Conservation (phyloP, 192 early-diverging fungal genomes). For the Linnemannia hyalina region DNA sequence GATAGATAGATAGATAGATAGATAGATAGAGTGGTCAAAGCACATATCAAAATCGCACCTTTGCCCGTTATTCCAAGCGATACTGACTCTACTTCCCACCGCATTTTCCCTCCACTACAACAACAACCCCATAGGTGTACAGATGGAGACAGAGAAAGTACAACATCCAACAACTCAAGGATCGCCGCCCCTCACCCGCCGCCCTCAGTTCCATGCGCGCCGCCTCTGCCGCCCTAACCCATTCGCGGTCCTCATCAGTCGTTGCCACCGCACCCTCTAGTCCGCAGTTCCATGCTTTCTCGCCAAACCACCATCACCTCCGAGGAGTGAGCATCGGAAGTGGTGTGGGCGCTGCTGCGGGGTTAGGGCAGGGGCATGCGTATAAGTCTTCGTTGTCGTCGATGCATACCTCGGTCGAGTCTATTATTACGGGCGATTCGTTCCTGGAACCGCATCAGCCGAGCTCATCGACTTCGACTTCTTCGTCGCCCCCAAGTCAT, state of each 20-base stretch:
- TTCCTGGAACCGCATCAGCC: constrained; percentile 37
- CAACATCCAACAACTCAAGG: constrained; percentile 7
- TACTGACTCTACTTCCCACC: not conserved
- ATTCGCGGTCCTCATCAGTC: not conserved
- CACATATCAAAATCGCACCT: too few relatives aligned
- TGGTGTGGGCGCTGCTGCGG: not conserved
- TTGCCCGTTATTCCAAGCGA: not conserved
- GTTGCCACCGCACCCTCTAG: not conserved
- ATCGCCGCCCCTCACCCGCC: not conserved
- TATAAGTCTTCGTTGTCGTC: constrained; percentile 14
- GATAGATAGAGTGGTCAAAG: not conserved
- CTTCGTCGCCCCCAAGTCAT: constrained; percentile 3
- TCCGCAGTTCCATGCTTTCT: not conserved
- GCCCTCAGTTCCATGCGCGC: constrained; percentile 15
- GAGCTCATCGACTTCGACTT: not conserved
- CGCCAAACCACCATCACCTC: not conserved
- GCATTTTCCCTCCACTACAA: not conserved
- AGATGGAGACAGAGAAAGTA: constrained; percentile 28
- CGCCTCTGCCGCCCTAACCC: constrained; percentile 7
- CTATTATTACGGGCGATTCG: constrained; percentile 2
- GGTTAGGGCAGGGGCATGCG: not conserved
- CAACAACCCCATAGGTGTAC: constrained; percentile 10
- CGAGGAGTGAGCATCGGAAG: too few relatives aligned
- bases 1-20: not conserved
- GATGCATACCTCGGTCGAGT: constrained; percentile 22